Base-by-base conservation (phyloP, 1,139 yeast species). In the Hyphopichia pseudoburtonii region DNA sequence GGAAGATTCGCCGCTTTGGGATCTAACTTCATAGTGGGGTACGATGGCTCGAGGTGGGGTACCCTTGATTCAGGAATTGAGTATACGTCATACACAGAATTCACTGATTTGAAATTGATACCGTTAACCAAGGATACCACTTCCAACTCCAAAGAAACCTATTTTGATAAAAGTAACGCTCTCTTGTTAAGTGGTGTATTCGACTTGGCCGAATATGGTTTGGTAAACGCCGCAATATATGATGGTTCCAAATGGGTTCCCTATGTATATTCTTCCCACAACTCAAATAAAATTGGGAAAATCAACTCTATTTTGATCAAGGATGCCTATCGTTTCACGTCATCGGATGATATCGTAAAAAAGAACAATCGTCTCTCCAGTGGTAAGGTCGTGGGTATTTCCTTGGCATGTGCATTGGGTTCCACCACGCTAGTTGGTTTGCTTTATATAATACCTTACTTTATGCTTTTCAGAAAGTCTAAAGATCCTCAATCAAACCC, bases 351-450 rank as follows among this genome's bases (percentile, higher is more conserved):
- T 43, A 45, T 70, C 22, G 48, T 43, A 32, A 44, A 39, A 12
- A 43, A 39, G 17, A 43, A 48, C 10, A 53, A 50, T 16, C 42
- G 49, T 3, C 48, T 70, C 43, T 66, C 73, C 3, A 51, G 46
- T 21, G 97, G 97, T 1, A 87, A 82, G 56, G 89, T 90, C 15
- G 95, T 89, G 6, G 83, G 96, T 23, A 80, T 92, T 27, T 84
- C 96, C 0, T 73, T 89, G 40, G 97, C 97, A 0, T 76, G 92
- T 53, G 90, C 97, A 0, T 60, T 92, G 29, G 96, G 92, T 1
- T 79, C 96, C 2, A 78, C 90, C 33, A 67, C 82, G 9, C 56
- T 86, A 1, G 58, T 90, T 36, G 85, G 92, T 19, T 64, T 79
- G 19, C 56, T 80, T 30, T 89, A 86, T 41, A 67, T 84, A 11